phyloP scores from a whole-genome alignment of 2,329 filamentous ascomycete species.

The Lachnellula suecica region DNA sequence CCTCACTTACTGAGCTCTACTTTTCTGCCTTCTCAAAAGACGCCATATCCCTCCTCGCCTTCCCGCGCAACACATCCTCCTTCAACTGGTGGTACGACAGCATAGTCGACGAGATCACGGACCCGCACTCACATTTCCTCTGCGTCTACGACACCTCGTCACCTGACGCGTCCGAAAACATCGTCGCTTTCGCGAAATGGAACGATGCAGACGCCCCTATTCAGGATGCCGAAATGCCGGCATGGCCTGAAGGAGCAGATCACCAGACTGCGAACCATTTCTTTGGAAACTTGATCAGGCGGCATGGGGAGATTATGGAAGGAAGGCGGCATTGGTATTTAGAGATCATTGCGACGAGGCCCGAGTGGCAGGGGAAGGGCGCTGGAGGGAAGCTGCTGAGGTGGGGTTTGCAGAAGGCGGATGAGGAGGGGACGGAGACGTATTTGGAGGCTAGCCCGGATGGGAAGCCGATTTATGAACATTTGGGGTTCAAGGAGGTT shows the following conservation, averaged over 20 bases:
- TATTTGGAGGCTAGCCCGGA: slow-evolving; percentile 52
- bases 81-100: slow-evolving; percentile 37
- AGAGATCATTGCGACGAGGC: slow-evolving; percentile 45
- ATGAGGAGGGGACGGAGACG: slow-evolving; percentile 40
- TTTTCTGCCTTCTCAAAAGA: slow-evolving; percentile 43
- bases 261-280: slow-evolving; percentile 38
- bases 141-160: slow-evolving; percentile 37
- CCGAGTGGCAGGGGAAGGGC: slow-evolving; percentile 45
- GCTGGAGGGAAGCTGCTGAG: slow-evolving; percentile 42
- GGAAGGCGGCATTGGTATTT: slow-evolving; percentile 48
- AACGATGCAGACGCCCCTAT: slow-evolving; percentile 28
- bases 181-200: slow-evolving; percentile 52
- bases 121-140: slow-evolving; percentile 39
- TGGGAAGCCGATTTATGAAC: slow-evolving; percentile 47
- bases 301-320: slow-evolving; percentile 39
- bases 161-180: not conserved
- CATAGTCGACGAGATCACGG: slow-evolving; percentile 39
- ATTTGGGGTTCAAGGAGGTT: slow-evolving; percentile 44
- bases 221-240: slow-evolving; percentile 27
- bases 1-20: slow-evolving; percentile 43
- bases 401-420: slow-evolving; percentile 48
- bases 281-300: slow-evolving; percentile 37
- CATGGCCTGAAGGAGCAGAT: slow-evolving; percentile 42
- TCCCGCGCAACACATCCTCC: slow-evolving; percentile 32
- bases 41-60: slow-evolving; percentile 38